Evolutionary conservation across 805 yeast species (phyloP).

Genomic region (Starmerella vaccinii): DNA sequence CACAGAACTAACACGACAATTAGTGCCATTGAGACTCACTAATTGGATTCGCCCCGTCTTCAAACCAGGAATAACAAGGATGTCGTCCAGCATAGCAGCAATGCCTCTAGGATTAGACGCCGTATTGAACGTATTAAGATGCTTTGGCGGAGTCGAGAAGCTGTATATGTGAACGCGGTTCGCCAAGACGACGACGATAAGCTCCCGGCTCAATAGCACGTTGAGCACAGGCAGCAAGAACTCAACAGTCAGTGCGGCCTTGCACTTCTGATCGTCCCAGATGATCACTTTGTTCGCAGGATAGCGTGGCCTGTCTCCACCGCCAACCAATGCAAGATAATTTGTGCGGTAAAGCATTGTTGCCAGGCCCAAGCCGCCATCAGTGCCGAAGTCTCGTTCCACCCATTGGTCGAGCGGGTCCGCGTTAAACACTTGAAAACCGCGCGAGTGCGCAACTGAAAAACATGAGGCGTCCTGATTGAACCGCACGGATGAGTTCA

Average conservation of each 20-base stretch:
- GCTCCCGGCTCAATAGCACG: conserved; percentile 61
- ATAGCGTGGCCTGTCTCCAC: conserved; percentile 52
- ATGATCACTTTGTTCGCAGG: conserved; percentile 71
- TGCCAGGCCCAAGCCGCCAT: conserved; percentile 61
- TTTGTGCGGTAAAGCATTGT: conserved; percentile 85
- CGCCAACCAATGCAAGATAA: conserved; percentile 82
- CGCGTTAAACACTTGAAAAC: conserved; percentile 75
- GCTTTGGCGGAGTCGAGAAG: conserved; percentile 68
- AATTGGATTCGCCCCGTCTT: conserved; percentile 69
- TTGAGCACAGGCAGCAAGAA: conserved; percentile 66
- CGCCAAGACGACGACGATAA: conserved; percentile 62
- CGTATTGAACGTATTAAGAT: conserved; percentile 56
- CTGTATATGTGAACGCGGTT: conserved; percentile 65
- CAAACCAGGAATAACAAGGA: conserved; percentile 63
- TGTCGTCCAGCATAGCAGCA: conserved; percentile 44
- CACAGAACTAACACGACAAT: conserved; percentile 52
- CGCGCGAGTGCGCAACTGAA: conserved; percentile 54
- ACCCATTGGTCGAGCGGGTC: conserved; percentile 77
- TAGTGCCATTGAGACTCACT: conserved; percentile 52
- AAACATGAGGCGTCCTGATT: conserved; percentile 89
- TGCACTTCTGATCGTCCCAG: conserved; percentile 61
- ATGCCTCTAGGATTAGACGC: conserved; percentile 51
- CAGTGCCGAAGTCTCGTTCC: conserved; percentile 37
- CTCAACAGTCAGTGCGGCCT: conserved; percentile 48
- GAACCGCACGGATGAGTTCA: conserved; percentile 47